Evolutionary conservation across 352 stramenopile genomes (phyloP).

Genomic region (Globisporangium camurandrum): DNA sequence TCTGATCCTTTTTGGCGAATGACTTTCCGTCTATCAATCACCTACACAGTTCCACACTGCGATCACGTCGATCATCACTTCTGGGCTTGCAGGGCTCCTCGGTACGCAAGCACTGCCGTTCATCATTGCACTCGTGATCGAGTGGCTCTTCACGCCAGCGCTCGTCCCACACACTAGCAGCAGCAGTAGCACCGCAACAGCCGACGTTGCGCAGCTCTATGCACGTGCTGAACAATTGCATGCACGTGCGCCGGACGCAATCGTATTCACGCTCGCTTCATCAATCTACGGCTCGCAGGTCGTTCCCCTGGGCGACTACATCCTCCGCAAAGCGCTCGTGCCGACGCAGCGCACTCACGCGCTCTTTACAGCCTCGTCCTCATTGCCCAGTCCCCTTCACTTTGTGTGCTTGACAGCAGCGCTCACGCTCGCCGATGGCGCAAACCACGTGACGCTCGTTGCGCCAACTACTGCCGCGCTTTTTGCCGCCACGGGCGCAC

Average conservation of each 20-base stretch:
- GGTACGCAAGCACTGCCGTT: conserved; percentile 17
- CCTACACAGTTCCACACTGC: conserved; percentile 20
- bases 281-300: conserved; percentile 29
- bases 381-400: background rate
- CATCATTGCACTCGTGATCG: conserved; percentile 30
- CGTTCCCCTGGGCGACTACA: conserved; percentile 31
- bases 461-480: conserved; percentile 16
- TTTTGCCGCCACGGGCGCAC: conserved; percentile 17
- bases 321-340: conserved; percentile 46
- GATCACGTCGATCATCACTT: conserved; percentile 23
- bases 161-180: background rate
- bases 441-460: conserved; percentile 29
- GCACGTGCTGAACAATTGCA: conserved; percentile 25
- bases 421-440: conserved; percentile 23
- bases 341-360: conserved; percentile 35
- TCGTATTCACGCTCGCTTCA: conserved; percentile 29
- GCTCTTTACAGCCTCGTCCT: conserved; percentile 10
- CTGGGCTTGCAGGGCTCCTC: conserved; percentile 31
- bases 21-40: background rate
- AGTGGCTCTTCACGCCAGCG: conserved; percentile 38
- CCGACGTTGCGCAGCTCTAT: conserved; percentile 13
- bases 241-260: conserved; percentile 18
- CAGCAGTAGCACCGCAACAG: background rate
- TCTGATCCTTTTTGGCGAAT: background rate
- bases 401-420: conserved; percentile 43